Base-by-base conservation (phyloP, 352 stramenopile genomes). In the Phytophthora quininea region DNA sequence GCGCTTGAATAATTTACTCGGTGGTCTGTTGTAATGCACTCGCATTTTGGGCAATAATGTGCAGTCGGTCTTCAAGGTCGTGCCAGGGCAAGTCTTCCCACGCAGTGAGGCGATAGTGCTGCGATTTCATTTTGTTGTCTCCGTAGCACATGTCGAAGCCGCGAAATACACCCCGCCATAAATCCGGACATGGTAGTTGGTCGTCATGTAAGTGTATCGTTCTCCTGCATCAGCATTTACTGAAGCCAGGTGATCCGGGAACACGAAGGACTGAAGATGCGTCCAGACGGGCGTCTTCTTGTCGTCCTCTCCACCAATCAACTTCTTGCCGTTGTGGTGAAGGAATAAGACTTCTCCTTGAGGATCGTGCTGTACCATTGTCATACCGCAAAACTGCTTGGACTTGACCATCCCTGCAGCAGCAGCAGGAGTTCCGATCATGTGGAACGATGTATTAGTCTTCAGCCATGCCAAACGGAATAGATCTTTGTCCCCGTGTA, bases 391-490 rank as follows among this genome's bases (percentile, higher is more conserved):
- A 50, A 87, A 88, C 0, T 73, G 57, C 14, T 46, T 71, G 0
- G 50, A 38, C 31, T 80, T 74, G 24, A 82, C 74, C 29, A 74
- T 52, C 1, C 79, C 79, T 9, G 69, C 73, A 31, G 70, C 67
- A 7, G 67, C 79, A 11, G 77, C 54, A 35, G 79, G 64, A n/a
- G 79, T 78, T 42, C 69, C 50, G 10, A 78, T 77, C 71, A 86
- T 82, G 55, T 83, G 58, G 52, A 88, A 88, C 14, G 69, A 57
- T 5, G 63, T 81, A 12, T 58, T 69, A 6, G 69, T 72, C 47
- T 85, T 86, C 19, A 86, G 58, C 79, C 79, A 88, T 12, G 79
- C 74, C 37, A 88, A 63, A 0, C 79, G 79, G 31, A 86, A 88
- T 0, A 88, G 58, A 35, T 88, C 79, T 30, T 88, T 88, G 55